These are phyloP conservation scores for Rossbeevera mucosa DNA, from an alignment of 768 basidiomycete species.

Conservation along the genomic window DNA sequence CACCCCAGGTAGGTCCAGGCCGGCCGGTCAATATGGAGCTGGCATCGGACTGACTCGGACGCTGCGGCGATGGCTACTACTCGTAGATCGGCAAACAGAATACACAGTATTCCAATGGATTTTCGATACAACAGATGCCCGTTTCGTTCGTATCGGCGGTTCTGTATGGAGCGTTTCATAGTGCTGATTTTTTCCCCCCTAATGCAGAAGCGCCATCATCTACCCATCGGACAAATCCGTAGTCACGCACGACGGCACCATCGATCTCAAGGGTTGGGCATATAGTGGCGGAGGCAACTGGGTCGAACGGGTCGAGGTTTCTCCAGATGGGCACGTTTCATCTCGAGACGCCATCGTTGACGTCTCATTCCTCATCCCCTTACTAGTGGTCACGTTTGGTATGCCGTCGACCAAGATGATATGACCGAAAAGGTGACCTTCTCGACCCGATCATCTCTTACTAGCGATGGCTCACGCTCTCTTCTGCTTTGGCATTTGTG, in stretches of 20 bases:
- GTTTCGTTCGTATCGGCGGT: conserved; percentile 47
- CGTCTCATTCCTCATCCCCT: neutral
- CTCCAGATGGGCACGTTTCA: conserved; percentile 15
- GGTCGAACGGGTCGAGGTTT: conserved; percentile 54
- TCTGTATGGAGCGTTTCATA: too few relatives aligned
- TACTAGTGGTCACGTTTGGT: conserved; percentile 16
- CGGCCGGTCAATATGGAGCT: too few relatives aligned
- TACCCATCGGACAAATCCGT: conserved; percentile 36
- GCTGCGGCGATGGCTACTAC: neutral
- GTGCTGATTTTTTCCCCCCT: neutral
- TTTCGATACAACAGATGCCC: conserved; percentile 56
- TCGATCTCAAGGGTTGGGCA: conserved; percentile 41
- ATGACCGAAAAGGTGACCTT: conserved; percentile 14
- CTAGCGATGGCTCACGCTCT: neutral
- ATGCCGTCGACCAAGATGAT: conserved; percentile 11
- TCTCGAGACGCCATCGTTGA: neutral
- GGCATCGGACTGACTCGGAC: too few relatives aligned
- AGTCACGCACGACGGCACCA: conserved; percentile 45
- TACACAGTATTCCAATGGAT: conserved; percentile 47
- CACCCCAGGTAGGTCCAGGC: conserved; percentile 38
- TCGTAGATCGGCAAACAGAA: conserved; percentile 42
- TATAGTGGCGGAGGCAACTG: conserved; percentile 49
- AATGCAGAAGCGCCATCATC: conserved; percentile 13
- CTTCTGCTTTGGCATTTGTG: neutral
- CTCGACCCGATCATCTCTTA: neutral